phyloP scores from a whole-genome alignment of 768 basidiomycete genomes.

The Mycena vulgaris region DNA sequence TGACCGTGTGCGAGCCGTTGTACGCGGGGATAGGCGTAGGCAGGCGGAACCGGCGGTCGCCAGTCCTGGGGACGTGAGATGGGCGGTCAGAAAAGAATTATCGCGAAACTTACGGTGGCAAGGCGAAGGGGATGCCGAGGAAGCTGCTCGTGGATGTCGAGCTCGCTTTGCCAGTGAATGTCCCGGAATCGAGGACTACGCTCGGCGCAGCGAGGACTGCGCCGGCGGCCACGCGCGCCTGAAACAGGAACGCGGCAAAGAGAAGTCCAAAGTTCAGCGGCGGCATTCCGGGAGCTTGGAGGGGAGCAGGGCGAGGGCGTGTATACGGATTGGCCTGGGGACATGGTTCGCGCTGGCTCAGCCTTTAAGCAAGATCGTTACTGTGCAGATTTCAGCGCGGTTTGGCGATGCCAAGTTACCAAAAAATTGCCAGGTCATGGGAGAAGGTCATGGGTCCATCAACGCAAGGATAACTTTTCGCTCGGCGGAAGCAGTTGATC shows the following conservation, averaged over 20 bases:
- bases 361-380: slow-evolving; percentile 3
- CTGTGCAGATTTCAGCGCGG: not conserved
- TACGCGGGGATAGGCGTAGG: slow-evolving; percentile 58
- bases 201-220: slow-evolving; percentile 37
- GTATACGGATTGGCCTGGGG: slow-evolving; percentile 23
- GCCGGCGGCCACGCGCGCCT: slow-evolving; percentile 17
- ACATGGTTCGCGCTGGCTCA: not conserved
- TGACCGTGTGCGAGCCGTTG: slow-evolving; percentile 54
- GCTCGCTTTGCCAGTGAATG: slow-evolving; percentile 47
- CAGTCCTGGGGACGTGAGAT: slow-evolving; percentile 37
- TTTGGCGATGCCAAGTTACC: not conserved
- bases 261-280: slow-evolving; percentile 11
- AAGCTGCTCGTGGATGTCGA: slow-evolving; percentile 45
- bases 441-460: slow-evolving; percentile 12
- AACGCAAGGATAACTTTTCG: not conserved
- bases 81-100: not conserved
- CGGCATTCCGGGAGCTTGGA: slow-evolving; percentile 11
- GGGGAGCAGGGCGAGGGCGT: slow-evolving; percentile 23
- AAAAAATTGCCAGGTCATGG: slow-evolving; percentile 2
- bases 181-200: slow-evolving; percentile 50
- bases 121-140: slow-evolving; percentile 57
- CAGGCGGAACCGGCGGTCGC: slow-evolving; percentile 53
- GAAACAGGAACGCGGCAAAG: slow-evolving; percentile 9
- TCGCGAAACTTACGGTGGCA: slow-evolving; percentile 50
- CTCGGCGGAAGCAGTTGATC: not conserved